Conservation (phyloP, 1,284 basidiomycete genomes). For the Melampsora medusae region DNA sequence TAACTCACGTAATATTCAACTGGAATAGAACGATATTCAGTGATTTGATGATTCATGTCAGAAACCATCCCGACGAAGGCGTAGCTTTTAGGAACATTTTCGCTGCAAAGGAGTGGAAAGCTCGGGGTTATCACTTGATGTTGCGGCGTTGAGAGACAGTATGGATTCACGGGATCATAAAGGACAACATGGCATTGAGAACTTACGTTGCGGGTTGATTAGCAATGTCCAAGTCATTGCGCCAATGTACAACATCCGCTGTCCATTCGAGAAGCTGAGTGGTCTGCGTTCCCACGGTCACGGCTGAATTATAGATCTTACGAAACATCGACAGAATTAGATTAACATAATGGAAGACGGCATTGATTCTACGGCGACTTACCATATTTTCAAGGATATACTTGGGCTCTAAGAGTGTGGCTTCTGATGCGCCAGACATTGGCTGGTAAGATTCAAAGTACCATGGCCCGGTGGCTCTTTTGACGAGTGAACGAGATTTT, state of each 20-base stretch:
- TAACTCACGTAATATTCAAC: conserved; percentile 2
- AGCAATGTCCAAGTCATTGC: background rate
- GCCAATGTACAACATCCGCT: background rate
- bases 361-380: background rate
- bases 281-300: background rate
- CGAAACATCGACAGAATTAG: background rate
- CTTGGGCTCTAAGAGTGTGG: background rate
- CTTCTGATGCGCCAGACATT: background rate
- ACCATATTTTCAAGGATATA: conserved; percentile 1
- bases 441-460: background rate
- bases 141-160: too few relatives aligned
- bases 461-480: background rate
- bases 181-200: background rate
- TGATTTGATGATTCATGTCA: background rate
- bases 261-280: background rate
- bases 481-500: background rate
- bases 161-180: background rate
- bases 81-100: background rate
- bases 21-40: background rate
- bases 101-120: background rate
- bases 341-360: background rate
- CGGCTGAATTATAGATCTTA: background rate
- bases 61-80: background rate
- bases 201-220: background rate
- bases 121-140: too few relatives aligned